Percentiles rank a stretch among this genome's conserved stretches.
Evolutionary conservation across 345 rosid species (phyloP).

Genomic region (Euclidium syriacum): DNA sequence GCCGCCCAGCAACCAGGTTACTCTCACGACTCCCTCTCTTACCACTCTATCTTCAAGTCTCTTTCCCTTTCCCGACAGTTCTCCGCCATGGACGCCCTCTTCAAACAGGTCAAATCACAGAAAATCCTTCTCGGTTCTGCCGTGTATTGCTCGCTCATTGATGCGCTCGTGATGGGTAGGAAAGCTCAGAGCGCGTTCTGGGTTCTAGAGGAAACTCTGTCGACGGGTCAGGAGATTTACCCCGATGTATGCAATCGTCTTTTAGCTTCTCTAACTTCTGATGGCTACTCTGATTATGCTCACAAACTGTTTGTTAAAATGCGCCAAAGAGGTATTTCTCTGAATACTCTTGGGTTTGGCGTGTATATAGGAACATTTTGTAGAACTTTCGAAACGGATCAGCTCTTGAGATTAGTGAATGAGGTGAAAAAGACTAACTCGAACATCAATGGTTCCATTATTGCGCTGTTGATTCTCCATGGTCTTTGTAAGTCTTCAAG

Average conservation of each 20-base stretch:
- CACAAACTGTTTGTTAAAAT: slow-evolving; percentile 61
- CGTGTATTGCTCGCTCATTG: slow-evolving; percentile 41
- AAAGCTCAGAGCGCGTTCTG: slow-evolving; percentile 51
- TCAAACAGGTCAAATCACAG: slow-evolving; percentile 52
- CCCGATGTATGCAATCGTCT: slow-evolving; percentile 60
- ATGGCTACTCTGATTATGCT: slow-evolving; percentile 45
- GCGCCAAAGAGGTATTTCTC: slow-evolving; percentile 37
- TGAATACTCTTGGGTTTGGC: slow-evolving; percentile 67
- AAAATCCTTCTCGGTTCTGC: slow-evolving; percentile 49
- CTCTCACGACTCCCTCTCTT: slow-evolving; percentile 56
- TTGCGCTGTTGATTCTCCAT: slow-evolving; percentile 61
- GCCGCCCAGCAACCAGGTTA: slow-evolving; percentile 81
- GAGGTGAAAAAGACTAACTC: slow-evolving; percentile 34
- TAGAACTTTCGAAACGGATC: slow-evolving; percentile 30
- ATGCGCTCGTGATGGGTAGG: slow-evolving; percentile 42
- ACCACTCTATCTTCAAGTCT: slow-evolving; percentile 65
- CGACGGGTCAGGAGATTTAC: slow-evolving; percentile 33
- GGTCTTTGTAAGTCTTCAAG: slow-evolving; percentile 68
- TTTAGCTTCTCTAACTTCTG: slow-evolving; percentile 55
- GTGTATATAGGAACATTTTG: slow-evolving; percentile 59
- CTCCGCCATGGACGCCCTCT: slow-evolving; percentile 45
- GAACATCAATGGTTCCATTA: slow-evolving; percentile 61
- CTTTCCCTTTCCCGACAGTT: slow-evolving; percentile 65
- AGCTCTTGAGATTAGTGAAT: slow-evolving; percentile 47
- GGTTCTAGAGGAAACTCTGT: slow-evolving; percentile 46